These are phyloP conservation scores for Diversispora epigaea DNA, from an alignment of 192 early-diverging fungal genomes.

Conservation along the genomic window DNA sequence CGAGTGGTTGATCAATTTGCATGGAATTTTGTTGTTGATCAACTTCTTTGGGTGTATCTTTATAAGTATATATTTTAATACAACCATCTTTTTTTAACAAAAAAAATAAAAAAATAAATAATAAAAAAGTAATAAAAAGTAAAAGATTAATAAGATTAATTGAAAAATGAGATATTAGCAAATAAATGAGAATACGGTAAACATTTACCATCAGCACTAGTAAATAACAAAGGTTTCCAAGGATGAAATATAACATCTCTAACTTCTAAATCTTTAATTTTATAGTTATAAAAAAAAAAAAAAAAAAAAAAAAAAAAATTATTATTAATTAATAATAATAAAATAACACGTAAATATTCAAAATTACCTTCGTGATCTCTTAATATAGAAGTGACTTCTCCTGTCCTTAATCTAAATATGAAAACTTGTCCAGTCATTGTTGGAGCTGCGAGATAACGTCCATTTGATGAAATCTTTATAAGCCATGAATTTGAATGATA, in stretches of 20 bases:
- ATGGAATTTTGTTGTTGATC: too few relatives aligned
- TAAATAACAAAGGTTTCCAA: constrained; percentile 71
- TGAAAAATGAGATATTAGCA: too few relatives aligned
- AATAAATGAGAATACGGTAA: not conserved
- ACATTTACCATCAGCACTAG: constrained; percentile 77
- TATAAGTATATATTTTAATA: constrained; percentile 64
- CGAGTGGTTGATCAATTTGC: too few relatives aligned
- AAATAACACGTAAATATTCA: not conserved
- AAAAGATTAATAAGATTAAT: not conserved
- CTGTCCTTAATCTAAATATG: constrained; percentile 75
- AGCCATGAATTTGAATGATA: constrained; percentile 93
- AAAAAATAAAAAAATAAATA: not conserved
- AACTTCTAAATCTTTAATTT: constrained; percentile 74
- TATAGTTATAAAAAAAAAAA: not conserved
- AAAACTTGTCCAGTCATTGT: constrained; percentile 88
- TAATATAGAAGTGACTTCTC: constrained; percentile 73
- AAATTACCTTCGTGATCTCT: constrained; percentile 78
- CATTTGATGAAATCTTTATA: constrained; percentile 85
- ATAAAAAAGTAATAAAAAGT: not conserved
- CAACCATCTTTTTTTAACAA: constrained; percentile 53
- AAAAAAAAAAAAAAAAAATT: constrained; percentile 24
- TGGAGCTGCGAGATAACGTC: constrained; percentile 85
- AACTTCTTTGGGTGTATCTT: constrained; percentile 20
- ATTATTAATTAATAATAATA: constrained; percentile 2
- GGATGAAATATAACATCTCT: constrained; percentile 91